Evolutionary conservation across 495 filamentous ascomycete species (phyloP), one percentile per base, ranked within the genome.

Genomic region (Pyronema domesticum): DNA sequence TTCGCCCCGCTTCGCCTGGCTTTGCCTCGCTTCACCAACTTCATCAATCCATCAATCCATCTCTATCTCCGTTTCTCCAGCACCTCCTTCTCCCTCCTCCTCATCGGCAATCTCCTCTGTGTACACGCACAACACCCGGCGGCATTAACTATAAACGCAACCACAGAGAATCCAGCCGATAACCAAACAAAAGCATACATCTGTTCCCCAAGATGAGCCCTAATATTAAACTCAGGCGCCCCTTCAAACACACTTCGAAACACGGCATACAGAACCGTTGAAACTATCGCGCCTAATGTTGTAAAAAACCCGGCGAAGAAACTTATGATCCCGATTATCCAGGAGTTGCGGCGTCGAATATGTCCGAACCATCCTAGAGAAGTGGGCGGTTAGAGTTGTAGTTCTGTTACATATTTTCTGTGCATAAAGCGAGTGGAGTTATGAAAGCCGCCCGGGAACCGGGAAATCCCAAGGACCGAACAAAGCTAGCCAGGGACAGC

Each of bases 121-220:
- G 2, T 30, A 30, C 23, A 1, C 23, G 5, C 23, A 3, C 45
- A 47, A 1, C 45, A 47, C 1, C n/a, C 45, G 2, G 14, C 13
- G 14, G 7, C 17, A 19, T 47, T 17, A 15, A 89, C 66, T 10
- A 86, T 64, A 60, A 82, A 91, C 0, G 79, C 80, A 46, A 84
- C 54, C 0, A 88, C 61, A 6, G 75, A 74, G 51, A 81, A 82
- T 0, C 68, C 82, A 0, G 76, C 72, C 0, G 80, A 86, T 36
- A 84, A 73, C 89, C 89, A 95, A 83, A 94, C 87, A 59, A 94
- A 93, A 0, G 71, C 81, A 62, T 94, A 76, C 87, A 95, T 93
- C 59, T 74, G 71, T 6, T 56, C 70, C 3, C 88, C 87, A 6
- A 94, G 62, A 10, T 73, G 67, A 3, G 82, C 85, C 7, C 70